Conservation (phyloP, 805 yeast genomes). For the Metschnikowia aberdeeniae region DNA sequence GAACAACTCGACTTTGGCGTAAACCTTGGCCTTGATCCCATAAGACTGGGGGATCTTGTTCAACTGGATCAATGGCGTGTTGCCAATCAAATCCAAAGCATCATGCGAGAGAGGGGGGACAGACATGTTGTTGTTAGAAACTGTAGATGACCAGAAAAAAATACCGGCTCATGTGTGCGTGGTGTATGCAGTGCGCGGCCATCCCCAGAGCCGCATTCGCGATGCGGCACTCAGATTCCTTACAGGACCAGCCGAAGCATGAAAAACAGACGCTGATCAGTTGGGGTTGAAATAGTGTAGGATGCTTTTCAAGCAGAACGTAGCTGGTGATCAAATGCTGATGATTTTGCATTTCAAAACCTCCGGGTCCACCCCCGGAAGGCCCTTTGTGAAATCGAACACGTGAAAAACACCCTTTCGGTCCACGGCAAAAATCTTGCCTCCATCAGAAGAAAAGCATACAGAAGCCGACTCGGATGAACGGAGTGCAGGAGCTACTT, state of each 20-base stretch:
- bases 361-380: slow-evolving; percentile 62
- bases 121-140: slow-evolving; percentile 11
- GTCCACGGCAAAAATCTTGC: slow-evolving; percentile 70
- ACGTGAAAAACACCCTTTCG: slow-evolving; percentile 75
- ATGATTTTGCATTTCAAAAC: slow-evolving; percentile 65
- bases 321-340: slow-evolving; percentile 15
- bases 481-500: slow-evolving; percentile 71
- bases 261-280: not conserved
- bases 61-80: slow-evolving; percentile 74
- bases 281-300: not conserved
- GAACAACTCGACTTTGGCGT: slow-evolving; percentile 77
- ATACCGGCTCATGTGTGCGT: slow-evolving; percentile 1
- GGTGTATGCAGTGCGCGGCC: not conserved
- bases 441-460: slow-evolving; percentile 76
- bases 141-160: slow-evolving; percentile 4
- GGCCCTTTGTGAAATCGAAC: slow-evolving; percentile 85
- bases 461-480: slow-evolving; percentile 75
- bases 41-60: slow-evolving; percentile 72
- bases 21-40: slow-evolving; percentile 67
- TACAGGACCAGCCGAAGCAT: no score
- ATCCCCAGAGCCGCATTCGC: not conserved
- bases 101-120: slow-evolving; percentile 44
- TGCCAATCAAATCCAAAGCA: slow-evolving; percentile 75
- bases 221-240: not conserved
- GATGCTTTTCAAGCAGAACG: no score